Conservation (phyloP, 805 yeast species). For the Priceomyces medius region DNA sequence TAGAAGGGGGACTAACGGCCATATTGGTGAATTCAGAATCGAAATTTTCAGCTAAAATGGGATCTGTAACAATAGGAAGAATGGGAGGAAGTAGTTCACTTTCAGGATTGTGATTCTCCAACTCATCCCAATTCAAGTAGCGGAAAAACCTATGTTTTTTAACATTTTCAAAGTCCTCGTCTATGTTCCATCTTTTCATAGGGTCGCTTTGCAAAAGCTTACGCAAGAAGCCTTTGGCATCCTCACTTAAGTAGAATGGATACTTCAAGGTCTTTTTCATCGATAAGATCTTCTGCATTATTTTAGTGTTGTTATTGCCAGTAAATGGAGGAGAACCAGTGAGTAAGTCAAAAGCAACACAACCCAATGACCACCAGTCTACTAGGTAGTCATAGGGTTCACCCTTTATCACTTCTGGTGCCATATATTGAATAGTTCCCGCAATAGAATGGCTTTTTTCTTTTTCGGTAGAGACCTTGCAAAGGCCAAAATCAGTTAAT, state of each 20-base stretch:
- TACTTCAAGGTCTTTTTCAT: slow-evolving; percentile 34
- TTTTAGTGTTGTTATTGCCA: slow-evolving; percentile 39
- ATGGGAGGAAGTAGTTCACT: slow-evolving; percentile 35
- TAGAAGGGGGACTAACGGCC: slow-evolving; percentile 34
- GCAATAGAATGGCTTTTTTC: slow-evolving; percentile 32
- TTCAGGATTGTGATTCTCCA: slow-evolving; percentile 22
- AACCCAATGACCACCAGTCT: slow-evolving; percentile 50
- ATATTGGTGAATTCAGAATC: slow-evolving; percentile 42
- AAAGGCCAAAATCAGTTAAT: slow-evolving; percentile 45
- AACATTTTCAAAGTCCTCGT: slow-evolving; percentile 30
- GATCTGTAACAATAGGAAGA: slow-evolving; percentile 43
- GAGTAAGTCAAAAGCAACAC: slow-evolving; percentile 43
- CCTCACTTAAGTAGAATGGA: slow-evolving; percentile 41
- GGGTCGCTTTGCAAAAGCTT: slow-evolving; percentile 38
- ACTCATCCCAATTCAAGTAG: slow-evolving; percentile 34
- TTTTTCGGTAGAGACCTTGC: slow-evolving; percentile 31
- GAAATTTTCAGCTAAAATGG: slow-evolving; percentile 45
- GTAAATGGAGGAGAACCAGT: slow-evolving; percentile 48
- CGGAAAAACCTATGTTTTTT: slow-evolving; percentile 41
- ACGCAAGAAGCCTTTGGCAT: slow-evolving; percentile 42
- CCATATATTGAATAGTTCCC: slow-evolving; percentile 49
- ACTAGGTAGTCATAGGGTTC: slow-evolving; percentile 42
- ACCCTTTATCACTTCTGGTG: slow-evolving; percentile 45
- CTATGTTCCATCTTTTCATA: slow-evolving; percentile 36
- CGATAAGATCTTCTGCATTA: slow-evolving; percentile 37